Conservation (phyloP, 192 early-diverging fungal species). For the Coemansia sp. region DNA sequence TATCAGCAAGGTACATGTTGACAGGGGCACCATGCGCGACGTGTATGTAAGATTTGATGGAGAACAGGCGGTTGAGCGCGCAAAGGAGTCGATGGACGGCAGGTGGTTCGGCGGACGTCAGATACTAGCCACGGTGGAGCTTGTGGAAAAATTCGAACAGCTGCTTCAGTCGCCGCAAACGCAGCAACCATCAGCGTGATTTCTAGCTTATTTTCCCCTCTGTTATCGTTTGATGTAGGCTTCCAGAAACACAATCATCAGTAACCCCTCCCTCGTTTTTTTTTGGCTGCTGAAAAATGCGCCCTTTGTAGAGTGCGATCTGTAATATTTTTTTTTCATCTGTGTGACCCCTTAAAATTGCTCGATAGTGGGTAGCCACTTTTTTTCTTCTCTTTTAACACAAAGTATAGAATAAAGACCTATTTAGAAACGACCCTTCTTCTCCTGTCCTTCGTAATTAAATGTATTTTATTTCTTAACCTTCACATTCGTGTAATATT, state of each 20-base stretch:
- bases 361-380: not conserved
- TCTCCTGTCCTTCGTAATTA: not conserved
- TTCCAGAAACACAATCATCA: not conserved
- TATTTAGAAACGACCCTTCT: not conserved
- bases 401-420: not conserved
- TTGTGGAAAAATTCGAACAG: not conserved
- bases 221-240: not conserved
- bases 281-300: not conserved
- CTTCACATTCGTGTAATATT: not conserved
- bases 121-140: conserved; percentile 17
- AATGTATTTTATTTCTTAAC: not conserved
- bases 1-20: conserved; percentile 73
- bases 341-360: not conserved
- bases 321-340: not conserved
- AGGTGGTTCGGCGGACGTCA: conserved; percentile 91
- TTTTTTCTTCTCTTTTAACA: not conserved
- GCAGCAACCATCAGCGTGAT: not conserved
- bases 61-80: conserved; percentile 61
- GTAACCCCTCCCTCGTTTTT: not conserved
- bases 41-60: conserved; percentile 83
- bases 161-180: not conserved
- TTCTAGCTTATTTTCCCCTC: not conserved
- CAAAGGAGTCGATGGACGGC: conserved; percentile 71
- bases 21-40: conserved; percentile 66
- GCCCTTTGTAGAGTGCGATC: not conserved